Conservation (phyloP, 2,329 filamentous ascomycete genomes). For the Pyricularia sp. region DNA sequence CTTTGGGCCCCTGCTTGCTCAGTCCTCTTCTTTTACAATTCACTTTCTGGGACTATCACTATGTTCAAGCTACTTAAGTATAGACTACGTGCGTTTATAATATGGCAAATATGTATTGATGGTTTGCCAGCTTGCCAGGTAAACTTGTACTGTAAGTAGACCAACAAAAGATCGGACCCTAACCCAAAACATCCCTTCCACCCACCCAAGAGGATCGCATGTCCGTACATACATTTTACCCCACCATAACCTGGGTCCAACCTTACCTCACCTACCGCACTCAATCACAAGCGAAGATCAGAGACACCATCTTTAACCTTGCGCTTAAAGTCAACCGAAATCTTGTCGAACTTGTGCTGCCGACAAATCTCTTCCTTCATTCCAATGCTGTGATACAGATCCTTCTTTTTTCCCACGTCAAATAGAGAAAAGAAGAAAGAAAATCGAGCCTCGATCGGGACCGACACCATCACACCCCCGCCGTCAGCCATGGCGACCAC, state of each 20-base stretch:
- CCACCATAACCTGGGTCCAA: background rate
- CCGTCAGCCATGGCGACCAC: background rate
- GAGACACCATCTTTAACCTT: background rate
- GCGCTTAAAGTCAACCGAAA: background rate
- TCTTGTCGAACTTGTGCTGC: background rate
- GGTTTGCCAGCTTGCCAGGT: too few relatives aligned
- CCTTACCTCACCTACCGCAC: background rate
- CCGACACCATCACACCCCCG: background rate
- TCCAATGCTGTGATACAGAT: background rate
- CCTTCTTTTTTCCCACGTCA: background rate
- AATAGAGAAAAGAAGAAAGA: background rate
- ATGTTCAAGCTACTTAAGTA: background rate
- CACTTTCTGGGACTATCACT: background rate
- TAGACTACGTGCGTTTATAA: too few relatives aligned
- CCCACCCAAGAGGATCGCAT: background rate
- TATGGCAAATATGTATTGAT: too few relatives aligned
- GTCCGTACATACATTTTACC: background rate
- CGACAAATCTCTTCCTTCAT: background rate
- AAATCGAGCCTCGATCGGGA: background rate
- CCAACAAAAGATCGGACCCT: background rate
- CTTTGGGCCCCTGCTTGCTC: too few relatives aligned
- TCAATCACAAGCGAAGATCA: background rate
- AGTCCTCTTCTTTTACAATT: background rate
- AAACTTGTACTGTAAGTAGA: too few relatives aligned
- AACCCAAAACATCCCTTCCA: background rate